phyloP scores from a whole-genome alignment of 2,329 filamentous ascomycete species.

The Fusarium xyrophilum region DNA sequence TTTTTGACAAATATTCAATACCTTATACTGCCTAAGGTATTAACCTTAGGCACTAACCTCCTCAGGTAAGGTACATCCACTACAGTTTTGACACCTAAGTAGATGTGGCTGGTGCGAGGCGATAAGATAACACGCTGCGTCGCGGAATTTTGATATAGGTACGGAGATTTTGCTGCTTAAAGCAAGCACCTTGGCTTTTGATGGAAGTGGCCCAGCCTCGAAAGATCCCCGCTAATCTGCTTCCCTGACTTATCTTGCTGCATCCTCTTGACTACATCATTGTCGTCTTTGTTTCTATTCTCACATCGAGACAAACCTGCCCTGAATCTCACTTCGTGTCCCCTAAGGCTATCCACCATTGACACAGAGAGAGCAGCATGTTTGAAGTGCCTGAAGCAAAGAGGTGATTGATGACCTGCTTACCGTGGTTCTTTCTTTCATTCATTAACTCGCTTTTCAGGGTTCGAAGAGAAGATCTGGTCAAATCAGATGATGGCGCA shows the following conservation, averaged over 20 bases:
- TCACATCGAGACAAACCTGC: not conserved
- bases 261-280: not conserved
- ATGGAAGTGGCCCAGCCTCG: constrained; percentile 22
- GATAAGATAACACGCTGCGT: constrained; percentile 40
- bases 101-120: not conserved
- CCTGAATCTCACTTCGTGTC: not conserved
- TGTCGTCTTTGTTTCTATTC: not conserved
- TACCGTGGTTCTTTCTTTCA: not conserved
- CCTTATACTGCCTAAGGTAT: too few species aligned
- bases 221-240: not conserved
- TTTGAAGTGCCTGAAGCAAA: constrained; percentile 45
- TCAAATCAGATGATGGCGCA: constrained; percentile 45
- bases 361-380: constrained; percentile 29
- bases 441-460: constrained; percentile 44
- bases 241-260: not conserved
- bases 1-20: not conserved
- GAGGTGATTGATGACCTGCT: constrained; percentile 34
- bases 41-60: not conserved
- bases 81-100: not conserved
- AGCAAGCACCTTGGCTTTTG: constrained; percentile 7
- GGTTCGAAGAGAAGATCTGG: constrained; percentile 63
- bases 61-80: not conserved
- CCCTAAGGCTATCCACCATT: not conserved
- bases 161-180: constrained; percentile 1
- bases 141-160: constrained; percentile 26